phyloP scores from a whole-genome alignment of 1,284 basidiomycete species.

The Mycena sp. region DNA sequence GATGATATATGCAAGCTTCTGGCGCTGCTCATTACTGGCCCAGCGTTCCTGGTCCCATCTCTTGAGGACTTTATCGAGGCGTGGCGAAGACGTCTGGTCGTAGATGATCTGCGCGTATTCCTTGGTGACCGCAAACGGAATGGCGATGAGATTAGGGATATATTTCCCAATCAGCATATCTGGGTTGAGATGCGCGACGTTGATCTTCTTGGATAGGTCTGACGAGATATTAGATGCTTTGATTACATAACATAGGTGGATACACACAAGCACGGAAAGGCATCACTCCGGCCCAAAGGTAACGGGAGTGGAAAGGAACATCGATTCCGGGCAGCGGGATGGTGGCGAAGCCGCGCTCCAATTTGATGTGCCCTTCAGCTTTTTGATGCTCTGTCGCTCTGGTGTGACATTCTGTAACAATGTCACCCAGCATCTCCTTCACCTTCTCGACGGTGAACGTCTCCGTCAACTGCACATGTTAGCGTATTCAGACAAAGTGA shows the following conservation, averaged over 20 bases:
- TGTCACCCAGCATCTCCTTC: conserved; percentile 91
- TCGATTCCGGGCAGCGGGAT: conserved; percentile 98
- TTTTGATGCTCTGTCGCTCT: conserved; percentile 85
- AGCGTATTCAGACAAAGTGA: background rate
- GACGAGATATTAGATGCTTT: conserved; percentile 25
- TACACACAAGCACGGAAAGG: conserved; percentile 91
- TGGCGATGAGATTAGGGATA: conserved; percentile 96
- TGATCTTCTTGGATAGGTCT: conserved; percentile 99
- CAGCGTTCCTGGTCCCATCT: conserved; percentile 95
- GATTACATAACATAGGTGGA: conserved; percentile 12
- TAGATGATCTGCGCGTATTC: conserved; percentile 96
- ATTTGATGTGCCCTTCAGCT: conserved; percentile 89
- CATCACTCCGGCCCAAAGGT: conserved; percentile 98
- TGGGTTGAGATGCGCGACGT: conserved; percentile 88
- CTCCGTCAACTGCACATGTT: conserved; percentile 75
- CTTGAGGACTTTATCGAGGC: conserved; percentile 92
- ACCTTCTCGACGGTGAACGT: conserved; percentile 88
- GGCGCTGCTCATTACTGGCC: conserved; percentile 83
- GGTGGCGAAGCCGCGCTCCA: conserved; percentile 96
- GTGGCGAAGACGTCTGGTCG: conserved; percentile 93
- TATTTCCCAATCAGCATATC: conserved; percentile 95
- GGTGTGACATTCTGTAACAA: conserved; percentile 86
- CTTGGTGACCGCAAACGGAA: conserved; percentile 91
- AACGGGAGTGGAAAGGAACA: conserved; percentile 98
- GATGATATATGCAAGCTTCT: conserved; percentile 94